These are phyloP conservation scores for Xylariaceae sp. DNA, from an alignment of 2,329 filamentous ascomycete species.

Conservation along the genomic window DNA sequence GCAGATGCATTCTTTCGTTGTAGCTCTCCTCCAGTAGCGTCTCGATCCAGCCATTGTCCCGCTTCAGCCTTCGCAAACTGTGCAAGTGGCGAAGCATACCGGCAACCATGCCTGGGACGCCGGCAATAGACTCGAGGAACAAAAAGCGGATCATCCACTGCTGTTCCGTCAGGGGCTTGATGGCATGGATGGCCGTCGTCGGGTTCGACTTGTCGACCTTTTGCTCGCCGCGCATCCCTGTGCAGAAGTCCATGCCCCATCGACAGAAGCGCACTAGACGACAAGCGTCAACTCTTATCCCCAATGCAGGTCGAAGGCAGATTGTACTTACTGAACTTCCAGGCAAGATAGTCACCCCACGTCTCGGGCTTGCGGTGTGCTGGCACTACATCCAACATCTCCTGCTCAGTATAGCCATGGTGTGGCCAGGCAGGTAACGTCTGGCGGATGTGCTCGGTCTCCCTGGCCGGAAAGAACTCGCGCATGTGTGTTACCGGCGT, in stretches of 20 bases:
- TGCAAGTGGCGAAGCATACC: slow-evolving; percentile 89
- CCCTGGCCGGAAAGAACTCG: slow-evolving; percentile 60
- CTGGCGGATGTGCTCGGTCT: slow-evolving; percentile 56
- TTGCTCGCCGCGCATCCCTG: slow-evolving; percentile 69
- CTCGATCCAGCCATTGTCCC: slow-evolving; percentile 97
- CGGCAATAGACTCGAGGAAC: slow-evolving; percentile 91
- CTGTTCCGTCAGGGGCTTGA: slow-evolving; percentile 68
- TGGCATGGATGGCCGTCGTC: slow-evolving; percentile 48
- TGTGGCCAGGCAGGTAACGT: slow-evolving; percentile 67
- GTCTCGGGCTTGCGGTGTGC: slow-evolving; percentile 72
- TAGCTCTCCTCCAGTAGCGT: slow-evolving; percentile 85
- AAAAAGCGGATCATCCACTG: slow-evolving; percentile 90
- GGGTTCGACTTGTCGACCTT: slow-evolving; percentile 56
- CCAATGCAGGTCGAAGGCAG: too few species aligned
- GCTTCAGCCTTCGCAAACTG: slow-evolving; percentile 77
- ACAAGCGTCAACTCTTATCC: too few species aligned
- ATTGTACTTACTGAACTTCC: slow-evolving; percentile 49
- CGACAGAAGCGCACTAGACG: slow-evolving; percentile 60
- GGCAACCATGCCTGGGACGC: slow-evolving; percentile 94
- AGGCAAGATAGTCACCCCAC: slow-evolving; percentile 73
- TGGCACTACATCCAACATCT: slow-evolving; percentile 71
- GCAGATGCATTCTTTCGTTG: slow-evolving; percentile 89
- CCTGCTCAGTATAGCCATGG: slow-evolving; percentile 69
- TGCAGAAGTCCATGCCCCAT: slow-evolving; percentile 76
- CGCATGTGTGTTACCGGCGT: slow-evolving; percentile 41